A percentile compares a stretch with the other conserved stretches of the same genome.
Conservation (phyloP, 345 rosid species). For the Mangifera indica region DNA sequence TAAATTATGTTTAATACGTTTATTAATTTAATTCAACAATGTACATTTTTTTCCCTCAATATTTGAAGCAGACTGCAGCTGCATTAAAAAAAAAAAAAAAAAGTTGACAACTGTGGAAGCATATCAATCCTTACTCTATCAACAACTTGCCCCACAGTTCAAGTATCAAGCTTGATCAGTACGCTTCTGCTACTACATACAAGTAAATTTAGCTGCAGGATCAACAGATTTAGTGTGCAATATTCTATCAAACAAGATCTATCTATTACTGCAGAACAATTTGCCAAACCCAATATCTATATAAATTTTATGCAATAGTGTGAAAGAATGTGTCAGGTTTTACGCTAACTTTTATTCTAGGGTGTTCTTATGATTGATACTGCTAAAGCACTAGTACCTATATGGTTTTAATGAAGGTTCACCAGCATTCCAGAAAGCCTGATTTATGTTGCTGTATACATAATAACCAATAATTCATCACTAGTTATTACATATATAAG, state of each 20-base stretch:
- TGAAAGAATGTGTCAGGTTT: conserved; percentile 1
- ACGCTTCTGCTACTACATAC: conserved; percentile 20
- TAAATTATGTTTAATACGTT: neutral
- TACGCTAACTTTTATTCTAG: neutral
- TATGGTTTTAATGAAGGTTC: neutral
- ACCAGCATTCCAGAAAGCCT: neutral
- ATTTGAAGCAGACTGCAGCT: conserved; percentile 38
- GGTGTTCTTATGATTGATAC: conserved; percentile 2
- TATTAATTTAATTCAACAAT: conserved; percentile 13
- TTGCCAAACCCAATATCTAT: conserved; percentile 2
- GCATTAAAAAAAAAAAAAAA: conserved; percentile 25
- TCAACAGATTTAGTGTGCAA: conserved; percentile 24
- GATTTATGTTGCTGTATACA: neutral
- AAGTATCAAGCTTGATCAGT: conserved; percentile 17
- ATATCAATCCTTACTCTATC: conserved; percentile 11
- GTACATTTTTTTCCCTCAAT: conserved; percentile 1
- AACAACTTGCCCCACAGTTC: conserved; percentile 9
- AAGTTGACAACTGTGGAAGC: neutral
- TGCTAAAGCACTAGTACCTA: neutral
- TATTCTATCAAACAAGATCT: conserved; percentile 25
- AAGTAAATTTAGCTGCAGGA: conserved; percentile 17
- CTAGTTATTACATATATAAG: no score
- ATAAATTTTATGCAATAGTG: conserved; percentile 17
- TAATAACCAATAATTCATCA: no score
- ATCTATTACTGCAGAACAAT: conserved; percentile 19